Conservation (phyloP, 441 rosid species). For the Pelargonium fulgidum region DNA sequence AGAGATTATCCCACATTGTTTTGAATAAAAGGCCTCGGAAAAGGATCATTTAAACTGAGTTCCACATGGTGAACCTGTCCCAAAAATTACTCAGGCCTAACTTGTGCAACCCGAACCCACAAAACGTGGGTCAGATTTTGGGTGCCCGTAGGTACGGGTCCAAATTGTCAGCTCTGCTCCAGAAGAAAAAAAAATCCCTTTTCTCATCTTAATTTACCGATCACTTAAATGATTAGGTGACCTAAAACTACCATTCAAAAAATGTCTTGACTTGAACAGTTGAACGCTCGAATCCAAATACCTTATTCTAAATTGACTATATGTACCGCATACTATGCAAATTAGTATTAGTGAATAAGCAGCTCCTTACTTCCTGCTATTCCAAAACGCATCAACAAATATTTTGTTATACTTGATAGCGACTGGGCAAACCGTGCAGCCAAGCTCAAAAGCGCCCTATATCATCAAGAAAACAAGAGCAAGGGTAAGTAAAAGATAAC, state of each 20-base stretch:
- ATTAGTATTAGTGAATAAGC: not conserved
- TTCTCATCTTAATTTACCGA: not conserved
- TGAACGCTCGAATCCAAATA: not conserved
- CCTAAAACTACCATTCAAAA: not conserved
- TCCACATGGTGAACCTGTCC: too few species aligned
- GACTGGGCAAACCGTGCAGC: conserved; percentile 84
- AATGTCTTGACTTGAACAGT: not conserved
- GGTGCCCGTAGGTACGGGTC: too few species aligned
- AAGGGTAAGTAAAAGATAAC: conserved; percentile 9
- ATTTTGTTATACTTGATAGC: conserved; percentile 94
- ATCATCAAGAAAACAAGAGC: conserved; percentile 21
- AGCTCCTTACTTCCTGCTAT: conserved; percentile 78
- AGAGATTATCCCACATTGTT: too few species aligned
- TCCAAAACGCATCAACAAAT: conserved; percentile 98
- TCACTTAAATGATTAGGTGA: not conserved
- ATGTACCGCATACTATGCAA: not conserved
- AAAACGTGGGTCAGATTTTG: too few species aligned
- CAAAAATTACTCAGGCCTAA: too few species aligned
- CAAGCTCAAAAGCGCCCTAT: conserved; percentile 97
- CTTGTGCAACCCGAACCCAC: too few species aligned
- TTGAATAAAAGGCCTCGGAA: too few species aligned
- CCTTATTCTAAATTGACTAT: not conserved
- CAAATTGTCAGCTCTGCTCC: too few species aligned
- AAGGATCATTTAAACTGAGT: too few species aligned
- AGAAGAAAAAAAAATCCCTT: not conserved